Percentiles rank a stretch among this genome's conserved stretches.
phyloP scores from a whole-genome alignment of 164 flowering plant species.

The Houttuynia cordata region DNA sequence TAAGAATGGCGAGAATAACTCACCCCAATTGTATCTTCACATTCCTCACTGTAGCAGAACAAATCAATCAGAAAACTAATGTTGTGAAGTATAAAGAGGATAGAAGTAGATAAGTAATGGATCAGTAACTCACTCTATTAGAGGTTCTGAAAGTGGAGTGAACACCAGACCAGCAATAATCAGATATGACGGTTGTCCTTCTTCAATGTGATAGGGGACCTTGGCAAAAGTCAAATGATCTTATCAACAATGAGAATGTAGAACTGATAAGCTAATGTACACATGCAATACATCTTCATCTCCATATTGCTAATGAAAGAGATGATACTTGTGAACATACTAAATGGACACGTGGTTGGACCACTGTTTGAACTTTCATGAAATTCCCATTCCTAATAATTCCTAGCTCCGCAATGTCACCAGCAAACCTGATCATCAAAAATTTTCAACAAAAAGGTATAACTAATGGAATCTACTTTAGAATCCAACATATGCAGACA shows the following conservation, averaged over 20 bases:
- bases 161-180: slow-evolving; percentile 93
- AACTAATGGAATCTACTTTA: neutral
- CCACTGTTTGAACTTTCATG: slow-evolving; percentile 53
- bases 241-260: neutral
- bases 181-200: slow-evolving; percentile 83
- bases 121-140: slow-evolving; percentile 64
- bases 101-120: neutral
- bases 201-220: slow-evolving; percentile 95
- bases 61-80: neutral
- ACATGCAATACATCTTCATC: too few species aligned
- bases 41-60: slow-evolving; percentile 56
- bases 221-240: too few species aligned
- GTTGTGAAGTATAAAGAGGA: neutral
- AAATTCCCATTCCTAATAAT: slow-evolving; percentile 60
- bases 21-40: slow-evolving; percentile 88
- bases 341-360: slow-evolving; percentile 82
- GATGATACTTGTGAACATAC: slow-evolving; percentile 22
- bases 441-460: neutral
- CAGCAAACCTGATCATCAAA: slow-evolving; percentile 61
- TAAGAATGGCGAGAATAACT: slow-evolving; percentile 5
- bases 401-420: slow-evolving; percentile 82
- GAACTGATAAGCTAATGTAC: too few species aligned
- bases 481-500: too few species aligned
- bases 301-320: neutral
- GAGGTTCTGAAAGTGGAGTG: slow-evolving; percentile 95